These are phyloP conservation scores for Urochloa ruziziensis DNA, from an alignment of 176 grass and related monocot species.

Conservation along the genomic window DNA sequence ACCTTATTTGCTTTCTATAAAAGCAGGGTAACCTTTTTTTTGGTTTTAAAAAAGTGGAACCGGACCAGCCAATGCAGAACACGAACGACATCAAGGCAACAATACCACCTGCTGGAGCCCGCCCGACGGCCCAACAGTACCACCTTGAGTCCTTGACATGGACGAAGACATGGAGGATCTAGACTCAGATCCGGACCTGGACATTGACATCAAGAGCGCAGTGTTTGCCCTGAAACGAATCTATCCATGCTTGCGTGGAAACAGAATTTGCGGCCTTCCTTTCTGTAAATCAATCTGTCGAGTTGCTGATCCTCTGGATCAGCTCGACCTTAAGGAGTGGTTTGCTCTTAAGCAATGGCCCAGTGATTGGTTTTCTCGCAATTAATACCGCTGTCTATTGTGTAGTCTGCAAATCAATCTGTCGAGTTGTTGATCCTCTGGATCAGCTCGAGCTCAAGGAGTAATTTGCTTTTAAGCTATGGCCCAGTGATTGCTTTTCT, in stretches of 20 bases:
- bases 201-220: slow-evolving; percentile 55
- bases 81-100: slow-evolving; percentile 75
- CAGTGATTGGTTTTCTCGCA: too few relatives aligned
- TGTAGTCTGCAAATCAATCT: too few relatives aligned
- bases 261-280: neutral
- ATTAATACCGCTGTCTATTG: too few relatives aligned
- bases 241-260: neutral
- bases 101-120: slow-evolving; percentile 31
- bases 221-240: slow-evolving; percentile 55
- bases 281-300: slow-evolving; percentile 5
- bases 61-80: slow-evolving; percentile 74
- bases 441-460: neutral
- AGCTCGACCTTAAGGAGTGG: too few relatives aligned
- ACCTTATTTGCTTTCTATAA: too few relatives aligned
- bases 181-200: slow-evolving; percentile 55
- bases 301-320: neutral
- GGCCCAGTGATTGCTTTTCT: neutral
- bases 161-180: slow-evolving; percentile 63
- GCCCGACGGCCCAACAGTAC: slow-evolving; percentile 41
- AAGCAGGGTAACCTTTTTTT: too few relatives aligned
- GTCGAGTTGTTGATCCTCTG: too few relatives aligned
- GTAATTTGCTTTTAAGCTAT: neutral
- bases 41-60: too few relatives aligned
- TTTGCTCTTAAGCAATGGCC: too few relatives aligned
- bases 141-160: slow-evolving; percentile 39